Conservation (phyloP, 495 filamentous ascomycete species). For the Neurospora sp. region DNA sequence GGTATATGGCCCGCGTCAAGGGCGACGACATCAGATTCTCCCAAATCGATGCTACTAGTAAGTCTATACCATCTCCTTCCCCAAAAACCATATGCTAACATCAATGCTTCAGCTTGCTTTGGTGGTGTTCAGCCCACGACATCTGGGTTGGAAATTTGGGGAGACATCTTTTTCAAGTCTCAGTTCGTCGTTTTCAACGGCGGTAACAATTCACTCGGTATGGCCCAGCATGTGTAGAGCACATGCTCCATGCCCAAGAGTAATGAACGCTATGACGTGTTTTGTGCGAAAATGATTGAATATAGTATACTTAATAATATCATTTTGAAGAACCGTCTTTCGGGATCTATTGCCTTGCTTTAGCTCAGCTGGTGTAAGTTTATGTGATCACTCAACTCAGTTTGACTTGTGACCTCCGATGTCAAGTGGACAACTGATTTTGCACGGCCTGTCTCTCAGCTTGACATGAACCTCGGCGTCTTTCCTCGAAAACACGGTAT, state of each 20-base stretch:
- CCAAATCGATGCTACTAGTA: slow-evolving; percentile 37
- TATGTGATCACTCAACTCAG: neutral
- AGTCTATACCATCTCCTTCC: slow-evolving; percentile 10
- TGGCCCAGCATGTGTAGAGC: slow-evolving; percentile 41
- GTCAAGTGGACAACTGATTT: neutral
- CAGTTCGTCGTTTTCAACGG: slow-evolving; percentile 73
- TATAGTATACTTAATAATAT: neutral
- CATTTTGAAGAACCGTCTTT: neutral
- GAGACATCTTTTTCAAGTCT: slow-evolving; percentile 71
- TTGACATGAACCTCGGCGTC: neutral
- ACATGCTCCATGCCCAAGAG: neutral
- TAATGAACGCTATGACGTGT: neutral
- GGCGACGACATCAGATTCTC: slow-evolving; percentile 59
- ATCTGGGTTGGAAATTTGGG: slow-evolving; percentile 57
- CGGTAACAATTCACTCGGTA: slow-evolving; percentile 48
- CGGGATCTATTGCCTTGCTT: neutral
- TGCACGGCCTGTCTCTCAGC: neutral
- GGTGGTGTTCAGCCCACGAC: slow-evolving; percentile 60
- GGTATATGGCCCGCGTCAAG: slow-evolving; percentile 51
- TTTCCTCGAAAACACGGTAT: neutral
- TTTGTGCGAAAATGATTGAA: neutral
- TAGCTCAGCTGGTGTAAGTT: neutral
- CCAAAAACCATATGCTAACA: slow-evolving; percentile 3
- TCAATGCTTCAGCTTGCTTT: slow-evolving; percentile 46
- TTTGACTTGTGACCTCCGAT: neutral